Percentiles rank a stretch among this genome's conserved stretches.
Evolutionary conservation across 306 rosid species (phyloP).

Genomic region (Pterocarpus santalinus): DNA sequence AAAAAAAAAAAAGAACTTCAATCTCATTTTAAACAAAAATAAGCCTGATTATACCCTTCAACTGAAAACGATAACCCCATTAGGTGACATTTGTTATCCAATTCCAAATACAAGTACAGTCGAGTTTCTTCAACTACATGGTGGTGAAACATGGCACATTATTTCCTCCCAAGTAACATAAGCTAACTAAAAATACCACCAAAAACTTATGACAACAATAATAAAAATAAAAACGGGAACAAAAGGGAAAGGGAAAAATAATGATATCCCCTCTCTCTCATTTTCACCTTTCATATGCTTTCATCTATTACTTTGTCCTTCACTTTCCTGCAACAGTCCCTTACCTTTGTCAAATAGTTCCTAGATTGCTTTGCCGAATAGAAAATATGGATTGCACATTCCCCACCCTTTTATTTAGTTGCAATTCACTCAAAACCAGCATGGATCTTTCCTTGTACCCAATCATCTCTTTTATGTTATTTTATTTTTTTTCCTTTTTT

Average conservation of each 20-base stretch:
- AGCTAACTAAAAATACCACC: not conserved
- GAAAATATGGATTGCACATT: slow-evolving; percentile 73
- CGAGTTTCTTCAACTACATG: not conserved
- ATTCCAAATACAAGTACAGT: not conserved
- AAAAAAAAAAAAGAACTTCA: not conserved
- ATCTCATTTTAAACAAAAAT: not conserved
- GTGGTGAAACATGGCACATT: not conserved
- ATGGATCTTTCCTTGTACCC: slow-evolving; percentile 65
- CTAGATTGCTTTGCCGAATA: slow-evolving; percentile 67
- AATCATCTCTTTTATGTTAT: slow-evolving; percentile 45
- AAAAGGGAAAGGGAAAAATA: not conserved
- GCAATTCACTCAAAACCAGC: slow-evolving; percentile 74
- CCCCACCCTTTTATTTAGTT: slow-evolving; percentile 71
- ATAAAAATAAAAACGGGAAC: not conserved
- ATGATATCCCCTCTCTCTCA: not conserved
- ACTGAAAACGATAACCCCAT: not conserved
- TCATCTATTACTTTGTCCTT: slow-evolving; percentile 27
- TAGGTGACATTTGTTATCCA: not conserved
- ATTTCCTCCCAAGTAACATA: not conserved
- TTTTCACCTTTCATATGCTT: slow-evolving; percentile 17
- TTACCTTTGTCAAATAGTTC: slow-evolving; percentile 45
- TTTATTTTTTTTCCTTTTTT: not conserved
- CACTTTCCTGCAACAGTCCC: slow-evolving; percentile 35
- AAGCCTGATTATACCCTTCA: not conserved
- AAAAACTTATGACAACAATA: not conserved